These are phyloP conservation scores for Boletus semigastroideus DNA, from an alignment of 1,284 basidiomycete species.

Conservation along the genomic window DNA sequence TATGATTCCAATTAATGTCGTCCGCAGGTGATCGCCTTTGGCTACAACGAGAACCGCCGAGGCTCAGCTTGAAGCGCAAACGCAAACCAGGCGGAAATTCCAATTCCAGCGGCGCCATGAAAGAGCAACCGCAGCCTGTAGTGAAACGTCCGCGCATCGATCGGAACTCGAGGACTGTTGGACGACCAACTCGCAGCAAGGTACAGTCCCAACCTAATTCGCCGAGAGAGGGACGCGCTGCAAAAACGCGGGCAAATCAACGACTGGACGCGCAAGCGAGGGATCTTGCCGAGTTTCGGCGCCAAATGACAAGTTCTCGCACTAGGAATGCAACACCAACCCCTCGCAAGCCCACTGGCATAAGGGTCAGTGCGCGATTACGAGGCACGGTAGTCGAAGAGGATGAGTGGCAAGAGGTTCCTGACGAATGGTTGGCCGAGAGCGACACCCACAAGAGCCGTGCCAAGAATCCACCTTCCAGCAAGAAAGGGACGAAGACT, in stretches of 20 bases:
- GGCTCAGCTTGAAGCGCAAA: constrained; percentile 60
- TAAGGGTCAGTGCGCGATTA: constrained; percentile 64
- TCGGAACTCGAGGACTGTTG: neutral
- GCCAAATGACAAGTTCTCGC: constrained; percentile 40
- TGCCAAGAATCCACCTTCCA: constrained; percentile 10
- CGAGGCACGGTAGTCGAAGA: constrained; percentile 50
- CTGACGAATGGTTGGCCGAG: constrained; percentile 67
- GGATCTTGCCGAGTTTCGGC: constrained; percentile 61
- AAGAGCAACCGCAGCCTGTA: constrained; percentile 20
- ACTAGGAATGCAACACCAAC: constrained; percentile 11
- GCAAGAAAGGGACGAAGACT: constrained; percentile 38
- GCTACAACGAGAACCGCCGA: constrained; percentile 74
- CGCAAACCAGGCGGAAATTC: constrained; percentile 30
- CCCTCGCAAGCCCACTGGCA: constrained; percentile 47
- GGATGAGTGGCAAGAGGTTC: constrained; percentile 76
- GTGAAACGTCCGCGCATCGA: constrained; percentile 26
- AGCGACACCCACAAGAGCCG: constrained; percentile 14
- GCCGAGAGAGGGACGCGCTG: constrained; percentile 51
- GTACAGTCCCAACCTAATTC: constrained; percentile 16
- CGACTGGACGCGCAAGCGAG: constrained; percentile 68
- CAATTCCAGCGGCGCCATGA: constrained; percentile 31
- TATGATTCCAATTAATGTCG: constrained; percentile 4
- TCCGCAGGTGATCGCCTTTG: constrained; percentile 74
- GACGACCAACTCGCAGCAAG: constrained; percentile 18
- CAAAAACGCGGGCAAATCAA: constrained; percentile 68